Conservation (phyloP, 2,329 filamentous ascomycete species). For the Verticillium albo-atrum region DNA sequence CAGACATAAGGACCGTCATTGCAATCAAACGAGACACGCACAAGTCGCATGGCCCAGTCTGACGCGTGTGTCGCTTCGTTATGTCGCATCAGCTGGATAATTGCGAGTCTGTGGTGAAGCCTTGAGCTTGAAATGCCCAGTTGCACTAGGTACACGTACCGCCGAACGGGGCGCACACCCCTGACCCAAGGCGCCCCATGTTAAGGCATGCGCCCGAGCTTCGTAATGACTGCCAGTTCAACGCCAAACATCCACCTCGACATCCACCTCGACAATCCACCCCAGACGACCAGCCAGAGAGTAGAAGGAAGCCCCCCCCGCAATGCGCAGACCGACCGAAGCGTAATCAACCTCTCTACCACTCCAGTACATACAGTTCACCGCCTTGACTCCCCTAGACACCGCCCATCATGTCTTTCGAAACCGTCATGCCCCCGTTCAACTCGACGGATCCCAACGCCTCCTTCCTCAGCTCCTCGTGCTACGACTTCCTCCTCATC, state of each 20-base stretch:
- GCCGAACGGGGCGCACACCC: not conserved
- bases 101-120: not conserved
- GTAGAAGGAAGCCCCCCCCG: not conserved
- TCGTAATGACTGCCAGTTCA: not conserved
- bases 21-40: not conserved
- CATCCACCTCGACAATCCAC: not conserved
- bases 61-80: too few relatives aligned
- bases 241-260: not conserved
- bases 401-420: constrained; percentile 61
- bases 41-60: too few relatives aligned
- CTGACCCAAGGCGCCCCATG: not conserved
- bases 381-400: not conserved
- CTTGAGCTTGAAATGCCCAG: not conserved
- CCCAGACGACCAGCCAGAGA: not conserved
- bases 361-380: not conserved
- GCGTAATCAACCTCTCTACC: not conserved
- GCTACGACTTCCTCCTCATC: constrained; percentile 91
- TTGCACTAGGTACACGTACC: not conserved
- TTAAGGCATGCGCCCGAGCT: not conserved
- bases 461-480: constrained; percentile 75
- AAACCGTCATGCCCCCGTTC: constrained; percentile 63
- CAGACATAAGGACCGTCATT: not conserved
- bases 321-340: not conserved
- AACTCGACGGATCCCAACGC: constrained; percentile 70
- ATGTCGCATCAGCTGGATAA: not conserved